These are phyloP conservation scores for Danielia reshetovae DNA, from an alignment of 805 yeast species.

Conservation along the genomic window DNA sequence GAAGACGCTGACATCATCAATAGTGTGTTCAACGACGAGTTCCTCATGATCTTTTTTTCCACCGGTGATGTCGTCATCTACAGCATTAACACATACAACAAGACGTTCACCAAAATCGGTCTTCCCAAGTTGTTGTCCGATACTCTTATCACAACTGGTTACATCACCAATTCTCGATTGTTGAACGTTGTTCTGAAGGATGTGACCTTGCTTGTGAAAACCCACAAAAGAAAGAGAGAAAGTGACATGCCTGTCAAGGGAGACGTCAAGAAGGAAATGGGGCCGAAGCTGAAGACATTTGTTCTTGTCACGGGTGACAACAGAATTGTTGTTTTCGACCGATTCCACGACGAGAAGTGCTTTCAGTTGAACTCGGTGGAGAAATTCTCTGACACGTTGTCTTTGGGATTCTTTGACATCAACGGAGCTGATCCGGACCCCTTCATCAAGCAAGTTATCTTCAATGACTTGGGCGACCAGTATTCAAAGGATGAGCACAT, in stretches of 20 bases:
- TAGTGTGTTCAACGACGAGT: conserved; percentile 60
- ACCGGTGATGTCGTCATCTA: conserved; percentile 67
- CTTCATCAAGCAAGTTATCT: conserved; percentile 60
- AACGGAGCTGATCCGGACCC: conserved; percentile 64
- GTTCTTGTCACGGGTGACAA: conserved; percentile 75
- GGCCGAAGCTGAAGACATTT: conserved; percentile 37
- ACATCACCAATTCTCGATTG: conserved; percentile 51
- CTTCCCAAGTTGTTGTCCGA: conserved; percentile 40
- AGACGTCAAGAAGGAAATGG: conserved; percentile 9
- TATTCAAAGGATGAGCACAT: conserved; percentile 55
- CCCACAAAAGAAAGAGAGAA: conserved; percentile 29
- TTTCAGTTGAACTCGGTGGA: conserved; percentile 49
- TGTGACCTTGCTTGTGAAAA: conserved; percentile 22
- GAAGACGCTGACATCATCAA: conserved; percentile 58
- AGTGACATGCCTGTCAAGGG: conserved; percentile 15
- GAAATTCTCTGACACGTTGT: conserved; percentile 41
- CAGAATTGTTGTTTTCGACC: conserved; percentile 60
- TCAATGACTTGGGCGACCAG: conserved; percentile 63
- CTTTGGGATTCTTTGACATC: conserved; percentile 46
- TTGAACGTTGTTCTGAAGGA: conserved; percentile 39
- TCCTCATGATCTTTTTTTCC: conserved; percentile 57
- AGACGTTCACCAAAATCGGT: conserved; percentile 29
- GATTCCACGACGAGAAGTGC: conserved; percentile 51
- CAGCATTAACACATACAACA: conserved; percentile 37
- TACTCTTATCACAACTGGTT: conserved; percentile 65